A percentile compares a stretch with the other conserved stretches of the same genome.
Evolutionary conservation across 495 filamentous ascomycete species (phyloP).

Genomic region (Podospora pseudoanserina): DNA sequence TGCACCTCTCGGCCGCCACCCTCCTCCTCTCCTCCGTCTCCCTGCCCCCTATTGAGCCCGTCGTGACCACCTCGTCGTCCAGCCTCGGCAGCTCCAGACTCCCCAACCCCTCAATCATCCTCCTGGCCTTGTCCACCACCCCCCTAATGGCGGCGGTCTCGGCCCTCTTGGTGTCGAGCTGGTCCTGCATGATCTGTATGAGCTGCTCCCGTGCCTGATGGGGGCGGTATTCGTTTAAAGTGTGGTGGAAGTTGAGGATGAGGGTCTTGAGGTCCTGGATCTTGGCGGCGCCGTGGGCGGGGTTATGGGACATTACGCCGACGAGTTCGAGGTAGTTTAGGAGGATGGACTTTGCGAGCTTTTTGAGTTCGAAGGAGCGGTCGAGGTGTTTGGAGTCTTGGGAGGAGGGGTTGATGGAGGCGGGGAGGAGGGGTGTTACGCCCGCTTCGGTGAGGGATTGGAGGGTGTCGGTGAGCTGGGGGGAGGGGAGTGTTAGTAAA

Average conservation of each 20-base stretch:
- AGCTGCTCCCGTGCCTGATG: slow-evolving; percentile 92
- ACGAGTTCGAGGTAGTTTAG: slow-evolving; percentile 82
- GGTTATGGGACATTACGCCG: slow-evolving; percentile 62
- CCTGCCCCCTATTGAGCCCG: not conserved
- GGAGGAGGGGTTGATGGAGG: slow-evolving; percentile 25
- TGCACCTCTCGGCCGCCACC: not conserved
- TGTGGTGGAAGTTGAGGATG: slow-evolving; percentile 83
- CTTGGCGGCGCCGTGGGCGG: slow-evolving; percentile 59
- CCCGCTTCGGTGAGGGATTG: slow-evolving; percentile 64
- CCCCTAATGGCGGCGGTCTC: slow-evolving; percentile 74
- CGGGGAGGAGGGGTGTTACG: slow-evolving; percentile 65
- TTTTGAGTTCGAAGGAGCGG: slow-evolving; percentile 70
- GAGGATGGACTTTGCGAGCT: slow-evolving; percentile 74
- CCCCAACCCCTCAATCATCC: slow-evolving; percentile 61
- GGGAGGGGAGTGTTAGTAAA: not conserved
- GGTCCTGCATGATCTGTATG: slow-evolving; percentile 88
- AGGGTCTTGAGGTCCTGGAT: slow-evolving; percentile 71
- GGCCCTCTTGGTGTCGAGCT: slow-evolving; percentile 65
- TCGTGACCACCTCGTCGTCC: slow-evolving; percentile 12
- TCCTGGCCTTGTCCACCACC: slow-evolving; percentile 67
- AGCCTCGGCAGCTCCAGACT: slow-evolving; percentile 37
- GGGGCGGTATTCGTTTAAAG: slow-evolving; percentile 90
- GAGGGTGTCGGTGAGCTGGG: slow-evolving; percentile 58
- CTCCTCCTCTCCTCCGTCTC: not conserved
- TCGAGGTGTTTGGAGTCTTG: slow-evolving; percentile 53